Evolutionary conservation across 2,329 filamentous ascomycete genomes (phyloP), one percentile per base, ranked within the genome.

Genomic region (Aspergillus awamori): DNA sequence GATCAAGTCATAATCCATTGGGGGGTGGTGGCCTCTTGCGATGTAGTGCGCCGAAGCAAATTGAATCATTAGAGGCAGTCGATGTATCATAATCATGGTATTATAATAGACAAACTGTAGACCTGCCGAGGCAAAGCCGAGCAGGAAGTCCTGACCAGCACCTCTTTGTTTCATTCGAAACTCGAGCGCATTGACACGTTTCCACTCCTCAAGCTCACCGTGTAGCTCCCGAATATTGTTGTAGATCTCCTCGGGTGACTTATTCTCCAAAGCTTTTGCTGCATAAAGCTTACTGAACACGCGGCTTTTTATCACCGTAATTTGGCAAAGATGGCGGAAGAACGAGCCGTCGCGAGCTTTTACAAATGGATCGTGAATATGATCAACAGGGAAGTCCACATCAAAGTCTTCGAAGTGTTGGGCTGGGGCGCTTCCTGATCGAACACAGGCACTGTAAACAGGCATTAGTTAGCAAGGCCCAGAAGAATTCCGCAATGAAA

Each of bases 21-120:
- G 52, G 20, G 62, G 61, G 17, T 63, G 52, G 41, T 49, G 58
- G 53, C 49, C 87, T 71, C 93, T 96, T 52, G 93, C 82, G 4
- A 91, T 92, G 74, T 92, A 89, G 60, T 95, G 93, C 43, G 92
- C 92, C 71, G 90, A 97, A 70, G 95, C 92, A 57, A 91, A 96
- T 26, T 93, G 93, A 72, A 96, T 91, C 69, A 97, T 91, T 38
- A 97, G 88, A 47, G 92, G 95, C 91, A 98, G 96, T 52, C 94
- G 91, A 76, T 98, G 94, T 65, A 97, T 96, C 1, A 95, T 97
- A 1, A 93, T 97, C 55, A 97, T 79, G 67, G 93, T 96, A 77
- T 98, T 97, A 81, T 97, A 97, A 77, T 98, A 98, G 3, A 92
- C 89, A 70, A 98, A 93, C 74, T 97, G 93, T 60, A 97, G 81